Evolutionary conservation across 169 alveolate genomes (phyloP), one percentile per base, ranked within the genome.

Genomic region (Eimeria nieschulzi): DNA sequence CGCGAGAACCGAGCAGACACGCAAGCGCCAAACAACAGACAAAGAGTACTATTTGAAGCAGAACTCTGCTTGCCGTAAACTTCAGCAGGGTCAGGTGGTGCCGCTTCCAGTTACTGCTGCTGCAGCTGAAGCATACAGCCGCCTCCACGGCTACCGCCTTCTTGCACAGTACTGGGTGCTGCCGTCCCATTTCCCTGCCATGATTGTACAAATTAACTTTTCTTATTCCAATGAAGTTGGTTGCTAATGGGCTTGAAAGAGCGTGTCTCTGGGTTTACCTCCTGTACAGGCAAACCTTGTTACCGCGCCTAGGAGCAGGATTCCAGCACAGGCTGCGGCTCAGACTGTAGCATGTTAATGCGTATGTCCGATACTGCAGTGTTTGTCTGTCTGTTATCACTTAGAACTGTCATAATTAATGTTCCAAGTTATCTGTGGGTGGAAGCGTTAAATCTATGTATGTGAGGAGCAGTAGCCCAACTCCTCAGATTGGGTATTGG

Each of bases 61-160:
- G 55, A 80, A 80, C 72, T 80, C 73, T 80, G 87, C 87, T 59
- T 80, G 72, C 87, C 87, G 1, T 80, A 55, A 73, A 54, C 75
- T 56, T 26, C 87, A 80, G 87, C 75, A 59, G 87, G 87, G 75
- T 59, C 87, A 55, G 87, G 59, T 80, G 75, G 55, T 64, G 87
- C 76, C 68, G 75, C 73, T 80, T 80, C 87, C 86, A n/a, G 86
- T 78, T 56, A 71, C 59, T 55, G 76, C 87, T 51, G 87, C 87
- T 80, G 75, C 87, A 21, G 87, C 75, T 80, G 75, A 80, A 80
- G 87, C 87, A 51, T 55, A 55, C 72, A 80, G 87, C 87, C 87
- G 87, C 87, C 73, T 80, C 87, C 87, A 80, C 87, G 87, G 87
- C 87, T 80, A 59, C 87, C 73, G 87, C 87, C 87, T 80, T 56